phyloP scores from a whole-genome alignment of 2,329 filamentous ascomycete species.

The Aspergillus novofumigatus region DNA sequence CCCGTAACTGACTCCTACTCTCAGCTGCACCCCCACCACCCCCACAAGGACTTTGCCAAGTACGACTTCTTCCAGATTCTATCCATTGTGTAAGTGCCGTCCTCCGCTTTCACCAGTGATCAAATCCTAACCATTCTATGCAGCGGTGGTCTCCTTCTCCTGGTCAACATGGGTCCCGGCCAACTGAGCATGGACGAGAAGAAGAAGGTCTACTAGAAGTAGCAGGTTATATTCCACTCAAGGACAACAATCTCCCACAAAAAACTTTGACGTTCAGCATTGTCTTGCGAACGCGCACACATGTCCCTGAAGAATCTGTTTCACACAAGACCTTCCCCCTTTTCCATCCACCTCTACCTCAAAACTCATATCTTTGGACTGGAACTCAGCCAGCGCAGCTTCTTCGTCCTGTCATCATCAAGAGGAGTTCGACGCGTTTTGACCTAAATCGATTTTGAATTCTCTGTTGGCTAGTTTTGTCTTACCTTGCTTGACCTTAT shows the following conservation, averaged over 20 bases:
- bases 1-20: slow-evolving; percentile 15
- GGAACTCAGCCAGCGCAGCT: not conserved
- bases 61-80: slow-evolving; percentile 99
- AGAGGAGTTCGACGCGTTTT: not conserved
- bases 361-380: not conserved
- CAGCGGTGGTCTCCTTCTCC: slow-evolving; percentile 82
- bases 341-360: not conserved
- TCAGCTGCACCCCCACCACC: slow-evolving; percentile 93
- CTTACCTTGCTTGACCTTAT: not conserved
- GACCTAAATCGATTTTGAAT: not conserved
- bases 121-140: not conserved
- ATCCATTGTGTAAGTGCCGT: slow-evolving; percentile 73
- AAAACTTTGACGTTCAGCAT: not conserved
- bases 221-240: not conserved
- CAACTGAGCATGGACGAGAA: slow-evolving; percentile 99
- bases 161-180: slow-evolving; percentile 97
- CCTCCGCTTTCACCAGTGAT: not conserved
- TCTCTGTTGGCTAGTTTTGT: not conserved
- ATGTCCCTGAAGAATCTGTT: not conserved
- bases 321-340: not conserved
- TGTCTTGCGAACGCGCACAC: not conserved
- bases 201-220: slow-evolving; percentile 93
- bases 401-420: not conserved
- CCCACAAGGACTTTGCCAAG: slow-evolving; percentile 99
- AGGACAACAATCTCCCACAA: slow-evolving; percentile 2